phyloP scores from a whole-genome alignment of 345 rosid species.

The Gynandropsis gynandra region DNA sequence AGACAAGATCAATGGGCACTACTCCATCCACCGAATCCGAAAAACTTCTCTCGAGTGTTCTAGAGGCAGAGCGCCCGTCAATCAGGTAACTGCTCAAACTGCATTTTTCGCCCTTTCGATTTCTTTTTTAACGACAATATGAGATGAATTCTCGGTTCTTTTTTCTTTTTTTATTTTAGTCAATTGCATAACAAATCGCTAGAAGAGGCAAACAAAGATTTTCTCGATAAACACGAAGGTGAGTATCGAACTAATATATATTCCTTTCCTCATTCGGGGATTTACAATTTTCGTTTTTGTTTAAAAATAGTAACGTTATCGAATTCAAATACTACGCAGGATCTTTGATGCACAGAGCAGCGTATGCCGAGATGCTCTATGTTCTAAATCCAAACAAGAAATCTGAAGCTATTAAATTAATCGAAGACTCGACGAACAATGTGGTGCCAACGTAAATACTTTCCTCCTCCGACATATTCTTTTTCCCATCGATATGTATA shows the following conservation, averaged over 20 bases:
- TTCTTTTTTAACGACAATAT: neutral
- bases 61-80: slow-evolving; percentile 82
- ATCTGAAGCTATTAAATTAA: slow-evolving; percentile 59
- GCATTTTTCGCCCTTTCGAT: neutral
- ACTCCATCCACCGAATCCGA: slow-evolving; percentile 62
- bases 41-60: slow-evolving; percentile 81
- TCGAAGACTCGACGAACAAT: slow-evolving; percentile 68
- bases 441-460: slow-evolving; percentile 41
- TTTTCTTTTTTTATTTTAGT: slow-evolving; percentile 36
- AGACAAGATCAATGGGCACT: slow-evolving; percentile 49
- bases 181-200: slow-evolving; percentile 75
- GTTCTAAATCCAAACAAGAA: slow-evolving; percentile 62
- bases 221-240: slow-evolving; percentile 80
- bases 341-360: slow-evolving; percentile 92
- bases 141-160: slow-evolving; percentile 5
- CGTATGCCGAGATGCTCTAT: slow-evolving; percentile 77
- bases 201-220: slow-evolving; percentile 61
- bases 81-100: slow-evolving; percentile 49
- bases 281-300: neutral
- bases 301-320: slow-evolving; percentile 3
- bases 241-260: slow-evolving; percentile 4
- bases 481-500: neutral
- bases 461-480: slow-evolving; percentile 6
- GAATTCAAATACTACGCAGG: slow-evolving; percentile 32
- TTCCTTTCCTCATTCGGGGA: neutral